A percentile compares a stretch with the other conserved stretches of the same genome.
Conservation (phyloP, 257 asterid genomes). For the Penstemon barbatus region DNA sequence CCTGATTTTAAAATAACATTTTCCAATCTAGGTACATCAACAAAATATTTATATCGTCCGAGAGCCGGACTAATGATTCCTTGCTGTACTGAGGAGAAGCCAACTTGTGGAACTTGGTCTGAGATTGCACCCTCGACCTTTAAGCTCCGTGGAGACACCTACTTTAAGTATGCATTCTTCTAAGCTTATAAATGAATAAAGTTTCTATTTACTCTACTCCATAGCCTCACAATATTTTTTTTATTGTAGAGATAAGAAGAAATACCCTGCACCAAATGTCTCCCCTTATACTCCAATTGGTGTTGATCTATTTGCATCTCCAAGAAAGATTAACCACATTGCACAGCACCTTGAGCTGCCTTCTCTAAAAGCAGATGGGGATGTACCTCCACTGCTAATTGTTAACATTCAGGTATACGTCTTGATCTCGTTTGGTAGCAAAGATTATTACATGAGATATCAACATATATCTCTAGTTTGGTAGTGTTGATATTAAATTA, state of each 20-base stretch:
- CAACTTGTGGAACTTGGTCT: conserved; percentile 77
- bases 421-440: too few species aligned
- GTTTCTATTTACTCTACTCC: conserved; percentile 3
- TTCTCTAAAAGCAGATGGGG: conserved; percentile 53
- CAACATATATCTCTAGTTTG: too few species aligned
- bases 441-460: too few species aligned
- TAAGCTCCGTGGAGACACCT: conserved; percentile 82
- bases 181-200: conserved; percentile 5
- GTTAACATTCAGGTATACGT: conserved; percentile 81
- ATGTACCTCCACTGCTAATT: conserved; percentile 67
- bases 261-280: conserved; percentile 65
- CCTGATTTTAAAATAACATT: conserved; percentile 8
- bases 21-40: conserved; percentile 59
- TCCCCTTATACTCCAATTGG: conserved; percentile 88
- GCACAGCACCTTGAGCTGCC: conserved; percentile 94
- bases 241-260: conserved; percentile 88
- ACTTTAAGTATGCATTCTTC: conserved; percentile 60
- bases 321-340: conserved; percentile 79
- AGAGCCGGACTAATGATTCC: conserved; percentile 84
- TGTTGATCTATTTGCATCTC: conserved; percentile 74
- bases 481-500: too few species aligned
- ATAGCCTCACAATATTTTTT: conserved; percentile 9
- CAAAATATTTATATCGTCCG: conserved; percentile 70
- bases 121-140: conserved; percentile 76
- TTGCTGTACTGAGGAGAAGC: conserved; percentile 65